These are phyloP conservation scores for Bipolaris zeicola DNA, from an alignment of 2,329 filamentous ascomycete genomes.

Conservation along the genomic window DNA sequence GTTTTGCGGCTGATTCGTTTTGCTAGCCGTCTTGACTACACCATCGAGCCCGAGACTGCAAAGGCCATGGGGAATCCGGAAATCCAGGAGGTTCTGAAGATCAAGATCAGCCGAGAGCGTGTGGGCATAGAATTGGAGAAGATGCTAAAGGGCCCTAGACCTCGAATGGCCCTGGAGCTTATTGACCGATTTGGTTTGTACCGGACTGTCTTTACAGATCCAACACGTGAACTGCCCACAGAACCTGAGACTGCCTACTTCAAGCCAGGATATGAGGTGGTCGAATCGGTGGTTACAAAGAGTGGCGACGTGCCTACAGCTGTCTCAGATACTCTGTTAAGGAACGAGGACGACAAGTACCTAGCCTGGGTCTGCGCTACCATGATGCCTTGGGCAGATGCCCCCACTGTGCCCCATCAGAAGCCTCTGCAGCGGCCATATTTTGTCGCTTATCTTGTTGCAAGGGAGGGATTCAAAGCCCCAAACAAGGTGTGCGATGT, in stretches of 20 bases:
- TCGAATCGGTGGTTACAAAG: conserved; percentile 47
- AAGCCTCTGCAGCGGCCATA: conserved; percentile 38
- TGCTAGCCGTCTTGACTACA: conserved; percentile 80
- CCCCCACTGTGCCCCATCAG: conserved; percentile 57
- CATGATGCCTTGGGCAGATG: conserved; percentile 72
- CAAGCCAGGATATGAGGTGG: conserved; percentile 66
- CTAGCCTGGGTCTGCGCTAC: conserved; percentile 78
- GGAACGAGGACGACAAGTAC: conserved; percentile 69
- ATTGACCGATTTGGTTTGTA: conserved; percentile 73
- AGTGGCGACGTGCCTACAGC: conserved; percentile 49
- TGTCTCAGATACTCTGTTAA: conserved; percentile 57
- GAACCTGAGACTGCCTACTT: conserved; percentile 66
- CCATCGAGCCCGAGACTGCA: conserved; percentile 72
- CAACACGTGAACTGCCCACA: conserved; percentile 59
- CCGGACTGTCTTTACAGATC: conserved; percentile 74
- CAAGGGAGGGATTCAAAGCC: conserved; percentile 77
- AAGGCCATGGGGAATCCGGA: conserved; percentile 75
- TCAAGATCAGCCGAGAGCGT: conserved; percentile 91
- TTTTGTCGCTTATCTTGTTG: conserved; percentile 64
- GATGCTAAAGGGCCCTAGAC: conserved; percentile 75
- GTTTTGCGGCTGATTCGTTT: conserved; percentile 89
- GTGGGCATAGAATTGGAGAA: conserved; percentile 89
- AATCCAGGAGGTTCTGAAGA: conserved; percentile 78
- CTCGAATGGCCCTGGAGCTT: conserved; percentile 65
- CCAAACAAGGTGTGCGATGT: conserved; percentile 76